A percentile compares a stretch with the other conserved stretches of the same genome.
Evolutionary conservation across 1,284 basidiomycete species (phyloP).

Genomic region (Ustilago tritici): DNA sequence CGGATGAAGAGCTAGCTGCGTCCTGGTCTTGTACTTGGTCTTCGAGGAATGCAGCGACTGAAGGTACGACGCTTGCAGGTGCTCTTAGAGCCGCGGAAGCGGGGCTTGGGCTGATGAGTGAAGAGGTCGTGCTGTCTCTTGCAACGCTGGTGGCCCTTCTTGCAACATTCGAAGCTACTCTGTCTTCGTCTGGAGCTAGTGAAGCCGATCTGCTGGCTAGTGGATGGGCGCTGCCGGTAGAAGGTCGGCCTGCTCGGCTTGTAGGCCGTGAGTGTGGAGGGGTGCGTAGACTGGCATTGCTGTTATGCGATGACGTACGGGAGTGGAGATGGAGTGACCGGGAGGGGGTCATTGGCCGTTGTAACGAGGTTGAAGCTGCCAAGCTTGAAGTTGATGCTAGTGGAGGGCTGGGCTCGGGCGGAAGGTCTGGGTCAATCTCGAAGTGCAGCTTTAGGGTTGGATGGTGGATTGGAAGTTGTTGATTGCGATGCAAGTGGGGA

Average conservation of each 20-base stretch:
- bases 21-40: slow-evolving; percentile 23
- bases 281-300: slow-evolving; percentile 27
- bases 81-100: slow-evolving; percentile 6
- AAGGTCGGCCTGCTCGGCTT: slow-evolving; percentile 35
- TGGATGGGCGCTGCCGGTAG: slow-evolving; percentile 11
- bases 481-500: slow-evolving; percentile 16
- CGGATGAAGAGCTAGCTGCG: neutral
- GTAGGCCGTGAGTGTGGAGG: slow-evolving; percentile 40
- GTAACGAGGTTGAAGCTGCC: slow-evolving; percentile 2
- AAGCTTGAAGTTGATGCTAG: slow-evolving; percentile 4
- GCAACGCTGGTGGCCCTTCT: slow-evolving; percentile 11
- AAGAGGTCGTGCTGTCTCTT: neutral
- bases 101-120: slow-evolving; percentile 29
- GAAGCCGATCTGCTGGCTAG: slow-evolving; percentile 24
- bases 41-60: slow-evolving; percentile 36
- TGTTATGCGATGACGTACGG: slow-evolving; percentile 31
- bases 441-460: slow-evolving; percentile 62
- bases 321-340: slow-evolving; percentile 28
- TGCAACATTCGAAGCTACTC: neutral
- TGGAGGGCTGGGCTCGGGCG: slow-evolving; percentile 22
- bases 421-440: slow-evolving; percentile 49
- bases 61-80: slow-evolving; percentile 14
- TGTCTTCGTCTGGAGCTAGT: slow-evolving; percentile 15
- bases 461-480: slow-evolving; percentile 58
- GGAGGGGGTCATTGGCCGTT: slow-evolving; percentile 31